phyloP scores from a whole-genome alignment of 345 rosid species.

The Boechera retrofracta region DNA sequence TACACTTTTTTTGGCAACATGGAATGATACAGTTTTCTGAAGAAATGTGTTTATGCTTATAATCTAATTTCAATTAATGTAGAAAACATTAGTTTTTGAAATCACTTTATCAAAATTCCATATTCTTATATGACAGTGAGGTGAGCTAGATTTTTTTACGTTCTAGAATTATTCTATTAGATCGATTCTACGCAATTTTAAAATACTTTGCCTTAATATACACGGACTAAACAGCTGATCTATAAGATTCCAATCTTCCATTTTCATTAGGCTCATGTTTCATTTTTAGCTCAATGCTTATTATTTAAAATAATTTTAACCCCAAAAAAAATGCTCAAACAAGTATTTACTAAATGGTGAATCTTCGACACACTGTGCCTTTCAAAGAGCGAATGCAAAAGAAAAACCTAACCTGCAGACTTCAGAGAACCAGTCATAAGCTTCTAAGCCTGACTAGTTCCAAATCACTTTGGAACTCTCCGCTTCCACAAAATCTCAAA shows the following conservation, averaged over 20 bases:
- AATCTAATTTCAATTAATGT: not conserved
- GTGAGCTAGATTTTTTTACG: not conserved
- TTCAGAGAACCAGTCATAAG: slow-evolving; percentile 18
- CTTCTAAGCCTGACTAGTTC: slow-evolving; percentile 12
- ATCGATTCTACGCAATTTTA: not conserved
- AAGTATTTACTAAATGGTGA: slow-evolving; percentile 4
- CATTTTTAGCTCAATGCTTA: not conserved
- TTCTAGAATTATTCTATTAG: not conserved
- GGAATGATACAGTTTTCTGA: not conserved
- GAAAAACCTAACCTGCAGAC: slow-evolving; percentile 27
- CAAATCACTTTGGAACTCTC: slow-evolving; percentile 3
- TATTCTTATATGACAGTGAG: not conserved
- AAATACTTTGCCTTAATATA: not conserved
- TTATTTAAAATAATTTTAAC: not conserved
- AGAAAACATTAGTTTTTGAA: not conserved
- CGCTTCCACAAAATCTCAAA: not conserved
- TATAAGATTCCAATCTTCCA: not conserved
- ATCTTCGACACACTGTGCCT: not conserved
- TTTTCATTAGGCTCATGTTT: not conserved
- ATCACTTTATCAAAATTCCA: not conserved
- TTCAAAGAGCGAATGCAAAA: not conserved
- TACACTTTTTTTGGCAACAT: not conserved
- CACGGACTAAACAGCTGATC: not conserved
- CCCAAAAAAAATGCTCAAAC: not conserved
- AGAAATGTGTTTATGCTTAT: too few species aligned